Percentiles rank a stretch among this genome's conserved stretches.
These are phyloP conservation scores for Xylariales sp. DNA, from an alignment of 2,329 filamentous ascomycete genomes.

Conservation along the genomic window DNA sequence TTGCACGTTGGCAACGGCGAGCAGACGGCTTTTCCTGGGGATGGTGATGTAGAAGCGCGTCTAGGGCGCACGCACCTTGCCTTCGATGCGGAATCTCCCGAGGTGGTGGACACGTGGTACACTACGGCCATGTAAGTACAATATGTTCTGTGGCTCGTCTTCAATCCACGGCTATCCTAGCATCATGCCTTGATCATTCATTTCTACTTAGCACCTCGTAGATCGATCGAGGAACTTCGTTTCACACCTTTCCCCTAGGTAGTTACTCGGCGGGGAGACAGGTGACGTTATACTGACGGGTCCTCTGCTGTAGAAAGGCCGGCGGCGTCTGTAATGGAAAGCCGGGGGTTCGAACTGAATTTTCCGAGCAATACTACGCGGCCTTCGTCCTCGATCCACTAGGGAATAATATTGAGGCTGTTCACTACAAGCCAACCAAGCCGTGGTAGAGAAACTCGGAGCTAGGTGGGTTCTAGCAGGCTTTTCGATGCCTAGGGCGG, in stretches of 20 bases:
- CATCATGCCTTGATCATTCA: conserved; percentile 33
- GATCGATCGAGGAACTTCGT: conserved; percentile 12
- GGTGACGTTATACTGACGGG: conserved; percentile 31
- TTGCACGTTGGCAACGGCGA: conserved; percentile 36
- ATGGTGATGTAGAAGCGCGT: conserved; percentile 22
- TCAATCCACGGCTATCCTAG: conserved; percentile 6
- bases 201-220: conserved; percentile 8
- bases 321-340: conserved; percentile 38
- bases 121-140: conserved; percentile 35
- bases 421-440: conserved; percentile 29
- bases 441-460: conserved; percentile 13
- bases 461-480: not conserved
- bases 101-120: conserved; percentile 37
- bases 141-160: not conserved
- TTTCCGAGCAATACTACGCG: conserved; percentile 34
- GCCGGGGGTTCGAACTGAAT: conserved; percentile 27
- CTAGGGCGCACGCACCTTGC: conserved; percentile 38
- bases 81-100: conserved; percentile 31
- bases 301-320: conserved; percentile 32
- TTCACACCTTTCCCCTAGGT: not conserved
- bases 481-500: not conserved
- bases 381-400: conserved; percentile 41
- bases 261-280: conserved; percentile 5
- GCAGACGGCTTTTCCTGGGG: conserved; percentile 26
- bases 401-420: conserved; percentile 38